Evolutionary conservation across 139 green algal genomes (phyloP), one percentile per base, ranked within the genome.

Genomic region (Tetraselmis striata): DNA sequence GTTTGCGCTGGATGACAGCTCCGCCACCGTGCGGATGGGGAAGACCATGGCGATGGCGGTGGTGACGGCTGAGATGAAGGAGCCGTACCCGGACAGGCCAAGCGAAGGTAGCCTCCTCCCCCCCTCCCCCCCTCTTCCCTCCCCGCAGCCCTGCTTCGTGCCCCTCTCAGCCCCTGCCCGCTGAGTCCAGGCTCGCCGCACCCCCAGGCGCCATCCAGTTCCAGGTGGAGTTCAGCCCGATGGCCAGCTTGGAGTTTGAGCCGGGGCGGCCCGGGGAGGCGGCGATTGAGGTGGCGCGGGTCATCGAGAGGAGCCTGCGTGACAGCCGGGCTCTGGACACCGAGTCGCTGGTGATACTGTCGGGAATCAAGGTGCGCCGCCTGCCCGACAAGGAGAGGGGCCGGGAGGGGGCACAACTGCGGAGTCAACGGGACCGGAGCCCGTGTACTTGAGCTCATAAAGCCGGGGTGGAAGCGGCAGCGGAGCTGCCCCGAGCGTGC

Each of bases 311-410:
- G 0, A 89, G 81, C 1, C 85, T 98, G 29, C 79, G 88, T 26
- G 88, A 95, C 79, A 94, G 85, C 82, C 83, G 90, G 22, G 95
- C 95, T 1, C 82, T 98, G 32, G 95, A 98, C 85, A 82, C 87
- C 31, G 95, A 98, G 87, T 89, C 95, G 27, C 88, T 98, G 78
- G 97, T 92, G 84, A 93, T 98, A 31, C 75, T 95, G 79, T 88
- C 93, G 25, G 94, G 93, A 23, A 83, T 86, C n/a, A 92, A 91
- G 89, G 91, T 93, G 83, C 0, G 82, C 1, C 32, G 11, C n/a
- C 28, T 1, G 75, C n/a, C 24, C 0, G 80, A 80, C 24, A 87
- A 30, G 31, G 84, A 80, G 29, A 87, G 82, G 30, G 83, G 83
- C 1, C 78, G 83, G 75, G 1, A 28, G 24, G 45, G 1, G 0